Evolutionary conservation across 768 basidiomycete species (phyloP), one percentile per base, ranked within the genome.

Genomic region (Naganishia onofrii): DNA sequence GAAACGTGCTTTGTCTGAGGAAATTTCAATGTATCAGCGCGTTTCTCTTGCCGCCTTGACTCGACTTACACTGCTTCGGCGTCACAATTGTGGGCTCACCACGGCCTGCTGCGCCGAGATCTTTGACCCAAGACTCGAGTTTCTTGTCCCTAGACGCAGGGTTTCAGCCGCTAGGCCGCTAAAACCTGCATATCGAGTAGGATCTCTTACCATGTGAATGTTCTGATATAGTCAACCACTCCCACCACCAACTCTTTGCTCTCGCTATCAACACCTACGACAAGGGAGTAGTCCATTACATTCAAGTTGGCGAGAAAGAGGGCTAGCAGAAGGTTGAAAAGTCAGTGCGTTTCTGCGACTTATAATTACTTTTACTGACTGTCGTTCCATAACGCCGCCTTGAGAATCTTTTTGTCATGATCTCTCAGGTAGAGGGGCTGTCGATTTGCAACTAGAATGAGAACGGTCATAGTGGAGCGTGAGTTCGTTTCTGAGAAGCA

Each of bases 81-180:
- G 93, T 95, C 29, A 97, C 91, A 75, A 99, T 94, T 0, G 95
- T 98, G 0, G 96, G 95, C 73, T 95, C 95, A 12, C 92, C 93
- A 75, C 86, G 88, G 52, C 88, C 88, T 53, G 86, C 90, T 57
- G 84, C 83, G 55, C 92, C 93, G 28, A 98, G 83, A 75, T 98
- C 96, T 78, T 98, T 99, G 53, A 97, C 92, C 93, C 92, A 96
- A 71, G 89, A 97, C 82, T 98, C 96, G 21, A 99, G 83, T 75
- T 93, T 93, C 84, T 99, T 99, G 83, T 99, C 96, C 93, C 93
- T 96, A 0, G 13, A 44, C 15, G 12, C 29, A 26, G 7, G 26
- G 17, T 44, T 32, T 29, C 10, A 54, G 53, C 31, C 34, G 60
- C 32, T 44, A 21, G 28, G 21, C 19, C 38, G 69, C 23, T 4